Evolutionary conservation across 345 rosid species (phyloP).

Genomic region (Microthlaspi erraticum): DNA sequence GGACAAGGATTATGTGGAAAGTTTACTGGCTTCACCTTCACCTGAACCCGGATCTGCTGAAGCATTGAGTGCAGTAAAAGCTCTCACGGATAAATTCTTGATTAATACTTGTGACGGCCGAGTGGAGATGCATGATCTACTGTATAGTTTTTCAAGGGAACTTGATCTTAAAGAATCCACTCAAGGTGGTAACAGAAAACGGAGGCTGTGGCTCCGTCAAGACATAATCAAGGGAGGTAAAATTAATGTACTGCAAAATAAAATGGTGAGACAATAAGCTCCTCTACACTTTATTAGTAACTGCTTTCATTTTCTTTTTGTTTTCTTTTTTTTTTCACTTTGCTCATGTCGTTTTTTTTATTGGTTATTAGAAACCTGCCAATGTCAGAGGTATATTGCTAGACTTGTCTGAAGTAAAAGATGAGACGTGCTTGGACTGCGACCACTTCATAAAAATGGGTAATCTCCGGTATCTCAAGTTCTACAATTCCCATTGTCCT

Average conservation of each 20-base stretch:
- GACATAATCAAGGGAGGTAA: neutral
- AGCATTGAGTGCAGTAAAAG: slow-evolving; percentile 1
- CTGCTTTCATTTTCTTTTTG: no score
- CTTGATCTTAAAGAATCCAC: slow-evolving; percentile 3
- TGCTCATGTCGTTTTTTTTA: no score
- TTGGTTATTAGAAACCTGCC: no score
- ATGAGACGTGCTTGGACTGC: neutral
- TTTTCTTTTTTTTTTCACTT: no score
- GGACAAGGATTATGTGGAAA: neutral
- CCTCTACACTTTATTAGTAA: neutral
- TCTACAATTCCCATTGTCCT: slow-evolving; percentile 13
- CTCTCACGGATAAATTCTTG: slow-evolving; percentile 35
- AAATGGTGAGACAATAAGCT: neutral
- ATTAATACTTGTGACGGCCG: neutral
- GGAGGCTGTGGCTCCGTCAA: slow-evolving; percentile 1
- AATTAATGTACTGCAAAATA: no score
- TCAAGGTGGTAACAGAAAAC: neutral
- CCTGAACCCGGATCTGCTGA: no score
- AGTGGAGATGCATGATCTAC: slow-evolving; percentile 42
- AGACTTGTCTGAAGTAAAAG: neutral
- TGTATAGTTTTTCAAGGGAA: slow-evolving; percentile 25
- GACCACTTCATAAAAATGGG: slow-evolving; percentile 26
- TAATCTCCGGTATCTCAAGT: slow-evolving; percentile 29
- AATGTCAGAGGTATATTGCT: neutral
- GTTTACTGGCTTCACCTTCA: slow-evolving; percentile 18